Evolutionary conservation across 176 grass and related monocot species (phyloP).

Genomic region (Otatea glauca): DNA sequence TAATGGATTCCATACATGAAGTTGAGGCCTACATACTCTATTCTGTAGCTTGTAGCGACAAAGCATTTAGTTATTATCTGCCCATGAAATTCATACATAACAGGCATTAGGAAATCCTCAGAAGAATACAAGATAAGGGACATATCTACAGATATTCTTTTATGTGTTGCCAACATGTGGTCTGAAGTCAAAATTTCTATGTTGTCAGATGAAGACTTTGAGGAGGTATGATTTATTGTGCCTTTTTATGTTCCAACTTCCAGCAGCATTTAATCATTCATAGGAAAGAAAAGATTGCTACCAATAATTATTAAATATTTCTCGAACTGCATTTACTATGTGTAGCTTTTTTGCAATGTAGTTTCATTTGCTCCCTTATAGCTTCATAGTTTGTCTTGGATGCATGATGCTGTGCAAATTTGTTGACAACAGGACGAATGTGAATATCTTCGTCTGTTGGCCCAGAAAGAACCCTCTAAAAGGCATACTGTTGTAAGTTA

Average conservation of each 20-base stretch:
- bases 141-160: conserved; percentile 54
- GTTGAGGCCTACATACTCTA: background rate
- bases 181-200: conserved; percentile 68
- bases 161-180: conserved; percentile 59
- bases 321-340: conserved; percentile 9
- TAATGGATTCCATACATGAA: conserved; percentile 6
- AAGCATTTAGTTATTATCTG: conserved; percentile 28
- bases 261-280: conserved; percentile 20
- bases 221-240: conserved; percentile 65
- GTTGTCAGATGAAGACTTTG: conserved; percentile 79
- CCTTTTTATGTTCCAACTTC: conserved; percentile 10
- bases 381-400: conserved; percentile 31
- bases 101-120: conserved; percentile 66
- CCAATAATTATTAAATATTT: conserved; percentile 2
- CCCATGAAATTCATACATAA: conserved; percentile 36
- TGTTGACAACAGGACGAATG: conserved; percentile 75
- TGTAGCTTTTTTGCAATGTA: background rate
- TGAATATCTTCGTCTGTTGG: conserved; percentile 65
- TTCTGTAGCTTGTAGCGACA: background rate
- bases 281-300: background rate
- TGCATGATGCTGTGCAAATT: conserved; percentile 37
- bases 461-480: conserved; percentile 57
- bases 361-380: conserved; percentile 7
- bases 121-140: conserved; percentile 72
- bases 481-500: conserved; percentile 89